These are phyloP conservation scores for Psilocybe subaeruginosa DNA, from an alignment of 768 basidiomycete genomes.

Conservation along the genomic window DNA sequence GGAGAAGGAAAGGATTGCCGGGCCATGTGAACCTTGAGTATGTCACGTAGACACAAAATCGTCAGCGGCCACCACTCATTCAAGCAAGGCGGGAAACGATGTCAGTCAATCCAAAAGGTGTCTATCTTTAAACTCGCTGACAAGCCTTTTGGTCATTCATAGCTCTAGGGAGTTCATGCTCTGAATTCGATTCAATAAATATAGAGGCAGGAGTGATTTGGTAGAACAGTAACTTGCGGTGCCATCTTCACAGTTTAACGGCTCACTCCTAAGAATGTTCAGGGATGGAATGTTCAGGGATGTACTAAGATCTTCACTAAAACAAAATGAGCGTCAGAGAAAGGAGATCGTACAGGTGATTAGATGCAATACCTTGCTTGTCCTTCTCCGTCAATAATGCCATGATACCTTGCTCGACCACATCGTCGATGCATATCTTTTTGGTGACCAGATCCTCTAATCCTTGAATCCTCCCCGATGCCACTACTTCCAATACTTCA, in stretches of 20 bases:
- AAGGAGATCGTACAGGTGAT: background rate
- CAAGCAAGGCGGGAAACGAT: no score
- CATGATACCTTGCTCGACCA: conserved; percentile 45
- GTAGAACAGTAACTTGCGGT: no score
- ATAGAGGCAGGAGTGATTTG: no score
- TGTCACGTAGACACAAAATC: background rate
- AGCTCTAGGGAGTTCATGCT: background rate
- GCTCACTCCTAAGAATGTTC: no score
- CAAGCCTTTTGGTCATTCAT: background rate
- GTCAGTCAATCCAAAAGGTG: background rate
- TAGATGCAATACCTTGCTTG: conserved; percentile 35
- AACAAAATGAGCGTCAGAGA: background rate
- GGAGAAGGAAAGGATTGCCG: conserved; percentile 22
- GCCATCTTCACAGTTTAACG: no score
- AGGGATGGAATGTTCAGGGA: conserved; percentile 11
- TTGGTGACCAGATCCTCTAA: conserved; percentile 46
- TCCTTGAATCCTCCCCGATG: conserved; percentile 37
- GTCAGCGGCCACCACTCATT: no score
- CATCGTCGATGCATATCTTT: conserved; percentile 41
- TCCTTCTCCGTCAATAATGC: conserved; percentile 42
- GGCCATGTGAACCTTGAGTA: conserved; percentile 13
- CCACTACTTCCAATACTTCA: conserved; percentile 41
- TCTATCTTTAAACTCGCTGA: background rate
- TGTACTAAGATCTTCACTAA: conserved; percentile 43
- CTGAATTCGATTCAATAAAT: no score